Conservation (phyloP, 306 rosid species). For the Medicago truncatula region DNA sequence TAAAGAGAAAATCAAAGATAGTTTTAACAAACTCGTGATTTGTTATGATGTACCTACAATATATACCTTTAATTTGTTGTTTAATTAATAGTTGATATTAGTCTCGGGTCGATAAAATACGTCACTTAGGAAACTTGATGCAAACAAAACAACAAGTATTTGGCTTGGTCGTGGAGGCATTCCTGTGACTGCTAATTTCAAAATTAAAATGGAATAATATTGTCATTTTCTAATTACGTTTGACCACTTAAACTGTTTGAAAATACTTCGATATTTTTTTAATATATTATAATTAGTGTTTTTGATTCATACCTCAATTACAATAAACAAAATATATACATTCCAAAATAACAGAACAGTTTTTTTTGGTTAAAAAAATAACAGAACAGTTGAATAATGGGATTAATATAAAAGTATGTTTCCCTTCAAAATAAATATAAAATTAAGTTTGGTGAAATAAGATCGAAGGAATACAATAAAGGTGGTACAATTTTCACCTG, state of each 20-base stretch:
- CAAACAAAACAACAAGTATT: not conserved
- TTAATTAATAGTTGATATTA: too few species aligned
- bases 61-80: too few species aligned
- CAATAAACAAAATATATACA: too few species aligned
- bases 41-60: too few species aligned
- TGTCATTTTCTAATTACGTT: not conserved
- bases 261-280: not conserved
- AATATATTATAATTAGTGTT: not conserved
- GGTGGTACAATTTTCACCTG: not conserved
- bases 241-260: not conserved
- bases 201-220: not conserved
- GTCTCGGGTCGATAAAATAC: not conserved
- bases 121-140: not conserved
- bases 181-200: not conserved
- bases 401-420: too few species aligned
- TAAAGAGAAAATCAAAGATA: too few species aligned
- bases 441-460: not conserved
- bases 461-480: not conserved
- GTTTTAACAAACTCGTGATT: too few species aligned
- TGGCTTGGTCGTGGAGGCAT: not conserved
- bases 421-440: not conserved
- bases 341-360: too few species aligned
- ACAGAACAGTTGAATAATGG: too few species aligned
- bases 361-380: too few species aligned
- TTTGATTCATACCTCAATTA: too few species aligned